Base-by-base conservation (phyloP, 345 rosid genomes). In the Geranium rotundifolium region DNA sequence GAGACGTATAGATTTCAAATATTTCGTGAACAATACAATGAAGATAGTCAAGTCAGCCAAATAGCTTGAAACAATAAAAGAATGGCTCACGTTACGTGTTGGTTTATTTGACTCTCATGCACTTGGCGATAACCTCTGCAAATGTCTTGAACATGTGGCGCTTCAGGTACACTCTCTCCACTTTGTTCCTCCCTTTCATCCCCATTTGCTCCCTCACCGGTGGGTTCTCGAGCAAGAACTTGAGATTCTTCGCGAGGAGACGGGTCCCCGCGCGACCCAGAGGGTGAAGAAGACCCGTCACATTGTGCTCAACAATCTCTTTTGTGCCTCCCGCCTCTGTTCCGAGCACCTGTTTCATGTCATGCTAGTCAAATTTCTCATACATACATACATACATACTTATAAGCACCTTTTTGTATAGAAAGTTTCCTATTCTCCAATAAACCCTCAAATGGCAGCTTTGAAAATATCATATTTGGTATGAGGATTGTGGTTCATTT, bases 251-350 rank as follows among this genome's bases (percentile, higher is more conserved):
- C 3, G 93, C 85, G 18, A 92, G 83, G 27, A 63, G 73, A 67
- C 10, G 81, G 66, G 68, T 66, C 19, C 95, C 96, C 0, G 72
- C 73, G 39, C 57, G 82, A 41, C 96, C 95, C 15, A 75, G 70
- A 0, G 95, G 84, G 75, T 92, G 95, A 71, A 92, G 82, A 67
- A 92, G 80, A 61, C 98, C 96, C 0, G 96, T 85, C 19, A 84
- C 78, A 19, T 87, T 92, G 58, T 89, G 88, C 73, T 80, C 76
- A 0, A 92, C 88, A 27, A 92, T 89, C 80, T 87, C 95, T 74
- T 76, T 81, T 15, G 96, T 85, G 68, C 98, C 98, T 67, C 98
- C 98, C 23, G 91, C 86, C 55, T 89, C 88, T 34, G 98, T 92
- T 63, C 98, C 98, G 7, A 92, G 76, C 62, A 92, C 93, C 91